These are phyloP conservation scores for Citrus sinensis DNA, from an alignment of 345 rosid genomes.

Conservation along the genomic window DNA sequence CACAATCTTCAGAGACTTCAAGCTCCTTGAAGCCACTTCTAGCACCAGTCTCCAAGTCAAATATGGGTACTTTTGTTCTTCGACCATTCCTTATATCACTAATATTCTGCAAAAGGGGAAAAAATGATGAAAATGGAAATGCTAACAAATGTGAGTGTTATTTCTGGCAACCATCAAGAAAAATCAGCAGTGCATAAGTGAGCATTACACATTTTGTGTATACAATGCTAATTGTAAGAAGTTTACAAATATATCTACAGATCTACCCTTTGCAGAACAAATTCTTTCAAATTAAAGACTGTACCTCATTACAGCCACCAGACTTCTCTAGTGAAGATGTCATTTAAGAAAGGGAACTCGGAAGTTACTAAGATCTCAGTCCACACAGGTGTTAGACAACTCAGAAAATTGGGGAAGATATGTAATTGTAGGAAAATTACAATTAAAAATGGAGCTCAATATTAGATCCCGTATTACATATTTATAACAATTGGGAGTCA, in stretches of 20 bases:
- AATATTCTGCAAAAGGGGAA: constrained; percentile 64
- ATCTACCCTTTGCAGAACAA: background rate
- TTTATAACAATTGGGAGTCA: background rate
- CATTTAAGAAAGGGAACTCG: background rate
- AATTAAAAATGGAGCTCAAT: background rate
- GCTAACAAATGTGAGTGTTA: background rate
- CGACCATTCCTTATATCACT: constrained; percentile 59
- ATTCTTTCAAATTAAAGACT: background rate
- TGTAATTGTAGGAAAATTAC: background rate
- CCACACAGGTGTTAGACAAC: background rate
- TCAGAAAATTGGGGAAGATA: background rate
- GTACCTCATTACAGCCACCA: background rate
- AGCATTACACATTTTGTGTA: background rate
- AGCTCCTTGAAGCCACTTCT: constrained; percentile 90
- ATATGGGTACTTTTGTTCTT: constrained; percentile 77
- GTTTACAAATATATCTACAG: background rate
- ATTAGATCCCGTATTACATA: background rate
- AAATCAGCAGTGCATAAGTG: background rate
- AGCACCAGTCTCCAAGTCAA: constrained; percentile 88
- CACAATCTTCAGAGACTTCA: constrained; percentile 91
- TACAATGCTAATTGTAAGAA: background rate
- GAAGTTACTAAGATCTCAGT: background rate
- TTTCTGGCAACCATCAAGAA: background rate
- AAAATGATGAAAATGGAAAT: constrained; percentile 13
- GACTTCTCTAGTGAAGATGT: background rate